Evolutionary conservation across 1,139 yeast genomes (phyloP).

Genomic region (Saccharomyces pastorianus): DNA sequence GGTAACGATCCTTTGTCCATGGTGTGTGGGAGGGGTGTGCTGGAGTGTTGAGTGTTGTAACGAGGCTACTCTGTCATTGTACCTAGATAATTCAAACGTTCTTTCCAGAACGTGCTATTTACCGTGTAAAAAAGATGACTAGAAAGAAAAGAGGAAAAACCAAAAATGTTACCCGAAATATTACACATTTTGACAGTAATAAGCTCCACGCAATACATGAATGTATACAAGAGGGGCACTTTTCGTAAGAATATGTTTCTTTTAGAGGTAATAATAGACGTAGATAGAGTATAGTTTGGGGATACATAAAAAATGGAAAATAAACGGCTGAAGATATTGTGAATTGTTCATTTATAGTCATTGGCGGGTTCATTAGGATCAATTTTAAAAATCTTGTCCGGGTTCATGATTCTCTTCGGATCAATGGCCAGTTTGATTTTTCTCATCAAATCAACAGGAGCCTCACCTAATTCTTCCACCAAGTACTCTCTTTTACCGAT

Average conservation of each 20-base stretch:
- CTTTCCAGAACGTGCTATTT: neutral
- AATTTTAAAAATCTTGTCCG: constrained; percentile 63
- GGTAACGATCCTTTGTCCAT: constrained; percentile 13
- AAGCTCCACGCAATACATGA: neutral
- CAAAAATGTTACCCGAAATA: neutral
- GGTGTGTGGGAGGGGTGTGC: neutral
- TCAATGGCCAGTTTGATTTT: constrained; percentile 63
- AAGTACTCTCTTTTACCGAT: constrained; percentile 66
- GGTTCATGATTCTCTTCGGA: constrained; percentile 64
- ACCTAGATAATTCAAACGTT: neutral
- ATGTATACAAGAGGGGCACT: neutral
- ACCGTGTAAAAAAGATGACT: neutral
- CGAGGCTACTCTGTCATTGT: neutral
- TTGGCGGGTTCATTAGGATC: constrained; percentile 44
- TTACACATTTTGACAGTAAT: neutral
- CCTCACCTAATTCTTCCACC: constrained; percentile 57
- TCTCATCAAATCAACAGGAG: constrained; percentile 65
- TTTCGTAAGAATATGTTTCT: neutral
- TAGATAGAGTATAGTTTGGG: neutral
- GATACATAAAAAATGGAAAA: neutral
- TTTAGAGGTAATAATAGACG: neutral
- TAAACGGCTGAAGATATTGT: neutral
- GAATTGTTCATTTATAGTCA: neutral
- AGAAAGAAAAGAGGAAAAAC: neutral
- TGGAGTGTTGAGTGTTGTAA: neutral